Base-by-base conservation (phyloP, 2,329 filamentous ascomycete species). In the Phaeosphaeria sp. region DNA sequence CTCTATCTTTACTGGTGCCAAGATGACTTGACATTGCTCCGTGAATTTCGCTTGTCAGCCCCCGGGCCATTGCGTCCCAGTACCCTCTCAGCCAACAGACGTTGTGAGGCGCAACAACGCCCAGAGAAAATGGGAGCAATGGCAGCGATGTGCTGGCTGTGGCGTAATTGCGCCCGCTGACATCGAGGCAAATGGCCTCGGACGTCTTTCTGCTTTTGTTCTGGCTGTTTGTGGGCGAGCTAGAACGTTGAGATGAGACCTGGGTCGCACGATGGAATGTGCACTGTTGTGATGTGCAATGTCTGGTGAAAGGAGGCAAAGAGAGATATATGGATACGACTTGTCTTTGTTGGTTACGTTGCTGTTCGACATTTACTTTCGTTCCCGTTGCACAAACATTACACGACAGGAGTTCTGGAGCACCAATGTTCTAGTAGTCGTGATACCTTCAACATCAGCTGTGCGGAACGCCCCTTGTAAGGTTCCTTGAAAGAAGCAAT, bases 41-140 rank as follows among this genome's bases (percentile, higher is more conserved):
- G 52, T 58, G 47, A 63, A 66, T 64, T 42, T 66, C 59, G 62
- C 62, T 65, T 63, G 33, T 22, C 39, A 41, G 39, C 46, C 53
- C 46, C 51, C 30, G 25, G 43, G 51, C 58, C 44, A 54, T 47
- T 17, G 33, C 52, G 55, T 41, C 52, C 39, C 54, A 47, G 46
- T 41, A 53, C 41, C 44, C 10, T 46, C 41, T 42, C 55, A 50
- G 23, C 50, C 48, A 59, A 56, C 55, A 36, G 20, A 46, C 21
- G 39, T 49, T 11, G 7, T 46, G 52, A 52, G 52, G 52, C 52
- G 48, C 49, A 52, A 52, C 9, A 49, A 27, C 27, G 33, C 36
- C 36, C 49, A 52, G 21, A 39, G 21, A 41, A 25, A 44, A 30
- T 46, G 20, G 25, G 39, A 21, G 52, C 36, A 54, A 46, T 36